Percentiles rank a stretch among this genome's conserved stretches.
These are phyloP conservation scores for Solanum aculeatissimum DNA, from an alignment of 305 asterid species.

Conservation along the genomic window DNA sequence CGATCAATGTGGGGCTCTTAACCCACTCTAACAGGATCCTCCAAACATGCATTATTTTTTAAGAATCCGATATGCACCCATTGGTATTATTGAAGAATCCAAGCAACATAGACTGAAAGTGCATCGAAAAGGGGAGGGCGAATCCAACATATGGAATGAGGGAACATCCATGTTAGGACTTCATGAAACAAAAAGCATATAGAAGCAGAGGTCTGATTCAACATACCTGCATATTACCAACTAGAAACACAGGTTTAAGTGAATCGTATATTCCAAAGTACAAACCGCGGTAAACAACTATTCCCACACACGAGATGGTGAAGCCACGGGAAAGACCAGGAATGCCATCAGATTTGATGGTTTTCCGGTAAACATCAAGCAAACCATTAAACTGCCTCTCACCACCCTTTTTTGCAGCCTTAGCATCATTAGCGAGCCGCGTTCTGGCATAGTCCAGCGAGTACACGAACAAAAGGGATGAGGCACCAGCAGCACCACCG, in stretches of 20 bases:
- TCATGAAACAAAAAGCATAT: not conserved
- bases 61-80: not conserved
- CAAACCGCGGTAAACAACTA: slow-evolving; percentile 24
- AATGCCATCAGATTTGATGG: slow-evolving; percentile 19
- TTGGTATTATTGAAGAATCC: not conserved
- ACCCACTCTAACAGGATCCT: not conserved
- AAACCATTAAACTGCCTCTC: slow-evolving; percentile 26
- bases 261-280: slow-evolving; percentile 32
- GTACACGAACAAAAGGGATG: slow-evolving; percentile 22
- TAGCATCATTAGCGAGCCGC: slow-evolving; percentile 24
- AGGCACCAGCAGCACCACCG: slow-evolving; percentile 29
- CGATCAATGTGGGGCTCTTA: not conserved
- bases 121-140: not conserved
- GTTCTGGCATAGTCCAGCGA: slow-evolving; percentile 27
- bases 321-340: slow-evolving; percentile 32
- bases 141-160: not conserved
- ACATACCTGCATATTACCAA: slow-evolving; percentile 21
- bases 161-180: not conserved
- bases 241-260: slow-evolving; percentile 21
- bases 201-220: not conserved
- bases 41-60: not conserved
- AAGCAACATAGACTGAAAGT: not conserved
- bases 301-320: slow-evolving; percentile 24
- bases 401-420: slow-evolving; percentile 26
- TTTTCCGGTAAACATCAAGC: slow-evolving; percentile 23